phyloP scores from a whole-genome alignment of 371 early-diverging fungal species.

The Pancytospora epiphaga region DNA sequence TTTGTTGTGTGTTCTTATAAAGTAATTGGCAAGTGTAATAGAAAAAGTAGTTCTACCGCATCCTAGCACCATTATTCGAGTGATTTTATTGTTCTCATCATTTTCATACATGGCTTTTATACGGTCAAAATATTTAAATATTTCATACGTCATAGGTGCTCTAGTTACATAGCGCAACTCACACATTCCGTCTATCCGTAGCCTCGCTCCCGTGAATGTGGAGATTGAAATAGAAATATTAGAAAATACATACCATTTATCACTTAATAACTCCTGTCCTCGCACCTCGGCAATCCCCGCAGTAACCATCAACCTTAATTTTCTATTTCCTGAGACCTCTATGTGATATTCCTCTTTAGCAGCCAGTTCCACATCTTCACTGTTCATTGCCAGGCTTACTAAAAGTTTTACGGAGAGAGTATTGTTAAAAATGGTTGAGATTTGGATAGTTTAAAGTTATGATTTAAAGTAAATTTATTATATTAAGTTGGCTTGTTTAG shows the following conservation, averaged over 20 bases:
- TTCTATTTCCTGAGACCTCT: conserved; percentile 32
- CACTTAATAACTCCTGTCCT: conserved; percentile 56
- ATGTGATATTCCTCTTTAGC: conserved; percentile 35
- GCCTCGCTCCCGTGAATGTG: conserved; percentile 56
- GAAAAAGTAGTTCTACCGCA: conserved; percentile 45
- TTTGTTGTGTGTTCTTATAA: conserved; percentile 47
- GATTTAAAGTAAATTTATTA: no score
- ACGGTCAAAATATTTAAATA: conserved; percentile 46
- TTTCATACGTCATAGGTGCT: conserved; percentile 43
- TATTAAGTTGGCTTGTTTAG: no score
- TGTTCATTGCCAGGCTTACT: no score
- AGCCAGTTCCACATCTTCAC: conserved; percentile 23
- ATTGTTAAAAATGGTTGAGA: no score
- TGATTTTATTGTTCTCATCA: neutral
- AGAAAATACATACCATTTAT: conserved; percentile 56
- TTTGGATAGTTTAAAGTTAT: no score
- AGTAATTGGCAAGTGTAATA: conserved; percentile 48
- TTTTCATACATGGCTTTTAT: neutral
- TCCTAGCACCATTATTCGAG: conserved; percentile 42
- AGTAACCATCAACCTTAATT: conserved; percentile 49
- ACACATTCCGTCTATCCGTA: conserved; percentile 50
- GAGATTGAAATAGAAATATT: conserved; percentile 53
- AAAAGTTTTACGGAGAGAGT: no score
- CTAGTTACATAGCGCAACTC: conserved; percentile 52
- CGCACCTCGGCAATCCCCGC: conserved; percentile 50